Evolutionary conservation across 495 filamentous ascomycete genomes (phyloP), one percentile per base, ranked within the genome.

Genomic region (Penicillium cosmopolitanum): DNA sequence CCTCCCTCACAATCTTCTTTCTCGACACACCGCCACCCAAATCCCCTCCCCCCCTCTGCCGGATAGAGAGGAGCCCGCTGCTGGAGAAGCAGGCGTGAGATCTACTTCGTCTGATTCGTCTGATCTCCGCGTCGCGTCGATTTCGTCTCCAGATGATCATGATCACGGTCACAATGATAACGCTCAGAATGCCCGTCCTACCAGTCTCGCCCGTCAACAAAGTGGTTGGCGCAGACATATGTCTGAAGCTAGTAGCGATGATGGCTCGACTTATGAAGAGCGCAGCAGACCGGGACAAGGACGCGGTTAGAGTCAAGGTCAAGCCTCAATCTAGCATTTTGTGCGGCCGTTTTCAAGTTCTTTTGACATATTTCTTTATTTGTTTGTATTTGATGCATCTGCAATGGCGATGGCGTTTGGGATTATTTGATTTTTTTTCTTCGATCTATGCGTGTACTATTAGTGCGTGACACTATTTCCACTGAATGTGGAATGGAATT

Each of bases 151-250:
- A 4, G 53, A 57, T 8, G 51, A 38, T 38, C 36, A 44, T 44
- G 16, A 65, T 19, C n/a, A n/a, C n/a, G 56, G 18, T 35, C 51
- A 50, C 19, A 23, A 23, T 23, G 65, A 66, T 31, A 43, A 51
- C 18, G 64, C 58, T 34, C 55, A 25, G 16, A 31, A 56, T 3
- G 15, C 28, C 6, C 61, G 67, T 50, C 70, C 68, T 50, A 7
- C 15, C 9, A 57, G 58, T 48, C 54, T 50, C 0, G 31, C 35
- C 6, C 68, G 68, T 2, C 60, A 57, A 55, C 66, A 70, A 18
- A 72, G 71, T 35, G 74, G 74, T 10, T 75, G 74, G 71, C 73
- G 75, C 5, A 61, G 71, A 9, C 67, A 73, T 38, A 60, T 67
- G 44, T 72, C 70, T 8, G 61, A 67, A 4, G 56, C 53, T 21